These are phyloP conservation scores for Cardamine occulta DNA, from an alignment of 345 rosid genomes.

Conservation along the genomic window DNA sequence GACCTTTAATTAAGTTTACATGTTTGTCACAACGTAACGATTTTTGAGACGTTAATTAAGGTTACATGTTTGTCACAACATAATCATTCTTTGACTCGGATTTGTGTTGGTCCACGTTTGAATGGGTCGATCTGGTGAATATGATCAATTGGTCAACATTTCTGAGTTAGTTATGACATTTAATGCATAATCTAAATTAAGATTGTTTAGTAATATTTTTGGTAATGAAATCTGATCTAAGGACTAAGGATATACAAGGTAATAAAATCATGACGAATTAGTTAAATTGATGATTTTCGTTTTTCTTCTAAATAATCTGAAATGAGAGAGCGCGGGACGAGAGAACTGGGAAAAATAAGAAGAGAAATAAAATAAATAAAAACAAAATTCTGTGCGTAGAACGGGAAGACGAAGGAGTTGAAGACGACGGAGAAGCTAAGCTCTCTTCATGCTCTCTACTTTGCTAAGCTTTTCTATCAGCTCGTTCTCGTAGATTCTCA, in stretches of 20 bases:
- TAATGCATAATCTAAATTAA: constrained; percentile 7
- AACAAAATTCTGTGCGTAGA: neutral
- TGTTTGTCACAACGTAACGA: neutral
- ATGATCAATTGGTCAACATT: neutral
- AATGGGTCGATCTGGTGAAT: neutral
- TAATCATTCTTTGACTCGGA: neutral
- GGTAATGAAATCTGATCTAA: constrained; percentile 28
- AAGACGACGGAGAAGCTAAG: constrained; percentile 33
- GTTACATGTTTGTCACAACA: no score
- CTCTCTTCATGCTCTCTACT: constrained; percentile 33
- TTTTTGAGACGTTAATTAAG: neutral
- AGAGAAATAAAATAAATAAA: constrained; percentile 15
- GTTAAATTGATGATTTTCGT: constrained; percentile 7
- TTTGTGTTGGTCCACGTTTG: neutral
- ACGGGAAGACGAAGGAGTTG: constrained; percentile 39
- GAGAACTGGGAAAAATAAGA: neutral
- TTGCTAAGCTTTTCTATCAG: constrained; percentile 14
- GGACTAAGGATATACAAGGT: neutral
- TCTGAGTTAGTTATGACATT: neutral
- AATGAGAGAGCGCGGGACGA: constrained; percentile 48
- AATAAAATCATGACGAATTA: neutral
- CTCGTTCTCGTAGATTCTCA: constrained; percentile 24
- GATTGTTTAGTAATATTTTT: neutral
- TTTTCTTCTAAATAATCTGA: constrained; percentile 33
- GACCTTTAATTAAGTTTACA: constrained; percentile 9